These are phyloP conservation scores for Dactylis glomerata DNA, from an alignment of 176 grass and related monocot genomes.

Conservation along the genomic window DNA sequence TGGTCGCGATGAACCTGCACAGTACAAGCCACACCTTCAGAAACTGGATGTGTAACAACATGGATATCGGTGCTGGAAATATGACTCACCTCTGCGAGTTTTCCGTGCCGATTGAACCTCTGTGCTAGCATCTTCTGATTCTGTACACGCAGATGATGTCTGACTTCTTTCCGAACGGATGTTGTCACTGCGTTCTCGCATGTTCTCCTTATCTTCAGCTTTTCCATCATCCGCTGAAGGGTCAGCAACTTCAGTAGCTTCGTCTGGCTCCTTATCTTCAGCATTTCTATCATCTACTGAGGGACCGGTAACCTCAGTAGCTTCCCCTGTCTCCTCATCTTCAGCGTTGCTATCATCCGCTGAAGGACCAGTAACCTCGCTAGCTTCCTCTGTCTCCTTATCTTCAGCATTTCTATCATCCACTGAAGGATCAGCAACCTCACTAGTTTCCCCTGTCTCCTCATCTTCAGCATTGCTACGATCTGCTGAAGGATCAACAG, in stretches of 20 bases:
- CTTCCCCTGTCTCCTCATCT: conserved; percentile 8
- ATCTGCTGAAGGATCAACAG: conserved; percentile 47
- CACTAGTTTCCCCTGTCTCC: conserved; percentile 13
- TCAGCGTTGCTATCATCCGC: conserved; percentile 30
- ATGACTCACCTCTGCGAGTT: conserved; percentile 45
- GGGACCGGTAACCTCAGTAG: conserved; percentile 49
- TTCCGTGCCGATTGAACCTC: conserved; percentile 47
- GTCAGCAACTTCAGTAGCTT: conserved; percentile 53
- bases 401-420: conserved; percentile 22
- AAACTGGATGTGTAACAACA: not conserved
- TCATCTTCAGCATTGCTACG: conserved; percentile 22
- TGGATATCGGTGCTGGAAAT: not conserved
- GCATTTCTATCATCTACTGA: conserved; percentile 37
- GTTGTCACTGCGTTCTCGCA: conserved; percentile 33
- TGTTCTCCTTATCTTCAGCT: conserved; percentile 30
- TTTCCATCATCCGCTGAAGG: conserved; percentile 42
- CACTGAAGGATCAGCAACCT: conserved; percentile 57
- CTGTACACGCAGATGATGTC: conserved; percentile 28
- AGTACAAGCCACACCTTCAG: conserved; percentile 14
- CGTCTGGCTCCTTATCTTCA: conserved; percentile 25
- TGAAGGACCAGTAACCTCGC: conserved; percentile 60
- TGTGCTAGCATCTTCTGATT: conserved; percentile 36
- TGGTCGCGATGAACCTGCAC: conserved; percentile 36
- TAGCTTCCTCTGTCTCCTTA: conserved; percentile 37
- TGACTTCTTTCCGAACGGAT: conserved; percentile 39